Conservation (phyloP, 345 rosid species). For the Turnera subulata region DNA sequence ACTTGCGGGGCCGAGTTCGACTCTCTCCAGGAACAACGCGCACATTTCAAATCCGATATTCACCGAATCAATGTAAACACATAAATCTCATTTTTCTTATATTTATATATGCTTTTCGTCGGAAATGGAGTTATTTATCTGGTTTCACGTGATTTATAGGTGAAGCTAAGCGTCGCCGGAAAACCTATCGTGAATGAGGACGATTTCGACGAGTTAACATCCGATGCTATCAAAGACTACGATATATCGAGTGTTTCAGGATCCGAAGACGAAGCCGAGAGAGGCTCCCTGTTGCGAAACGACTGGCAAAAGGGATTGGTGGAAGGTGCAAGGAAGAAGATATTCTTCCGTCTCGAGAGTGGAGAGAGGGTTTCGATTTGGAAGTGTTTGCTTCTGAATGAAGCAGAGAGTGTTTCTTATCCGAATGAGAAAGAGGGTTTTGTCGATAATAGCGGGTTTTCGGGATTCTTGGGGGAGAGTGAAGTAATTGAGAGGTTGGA, state of each 20-base stretch:
- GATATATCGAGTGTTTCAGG: constrained; percentile 95
- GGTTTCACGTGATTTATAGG: constrained; percentile 42
- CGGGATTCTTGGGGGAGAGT: constrained; percentile 29
- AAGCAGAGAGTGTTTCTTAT: constrained; percentile 46
- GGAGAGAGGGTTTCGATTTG: constrained; percentile 76
- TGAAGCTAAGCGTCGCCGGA: constrained; percentile 80
- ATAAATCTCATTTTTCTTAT: neutral
- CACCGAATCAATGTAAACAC: constrained; percentile 77
- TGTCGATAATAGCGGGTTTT: constrained; percentile 8
- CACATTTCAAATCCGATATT: constrained; percentile 83
- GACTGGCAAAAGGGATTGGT: constrained; percentile 31
- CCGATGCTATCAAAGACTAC: constrained; percentile 65
- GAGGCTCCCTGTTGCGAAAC: constrained; percentile 17
- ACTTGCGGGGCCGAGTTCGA: constrained; percentile 78
- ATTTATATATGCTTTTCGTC: neutral
- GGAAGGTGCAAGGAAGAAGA: constrained; percentile 47
- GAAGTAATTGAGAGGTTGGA: constrained; percentile 63
- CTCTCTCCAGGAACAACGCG: constrained; percentile 82
- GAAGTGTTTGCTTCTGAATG: constrained; percentile 66
- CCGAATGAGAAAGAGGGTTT: constrained; percentile 32
- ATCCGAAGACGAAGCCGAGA: constrained; percentile 84
- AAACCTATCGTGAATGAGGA: constrained; percentile 71
- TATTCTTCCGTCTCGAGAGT: constrained; percentile 53
- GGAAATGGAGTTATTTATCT: no score
- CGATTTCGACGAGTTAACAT: constrained; percentile 72